A percentile compares a stretch with the other conserved stretches of the same genome.
These are phyloP conservation scores for Alternaria sp. DNA, from an alignment of 2,329 filamentous ascomycete species.

Conservation along the genomic window DNA sequence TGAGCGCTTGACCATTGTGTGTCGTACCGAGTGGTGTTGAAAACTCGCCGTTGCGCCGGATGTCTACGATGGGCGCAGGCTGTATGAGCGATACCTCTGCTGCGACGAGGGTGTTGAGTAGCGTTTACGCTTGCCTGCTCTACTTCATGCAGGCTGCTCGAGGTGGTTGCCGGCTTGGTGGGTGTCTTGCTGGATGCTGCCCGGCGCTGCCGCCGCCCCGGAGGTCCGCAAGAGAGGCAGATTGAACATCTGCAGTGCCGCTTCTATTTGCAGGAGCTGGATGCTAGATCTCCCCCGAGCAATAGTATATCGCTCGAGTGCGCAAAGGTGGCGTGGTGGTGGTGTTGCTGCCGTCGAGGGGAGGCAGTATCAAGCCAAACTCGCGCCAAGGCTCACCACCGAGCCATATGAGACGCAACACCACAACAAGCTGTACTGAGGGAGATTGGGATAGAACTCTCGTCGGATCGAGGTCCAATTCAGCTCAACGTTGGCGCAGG, in stretches of 20 bases:
- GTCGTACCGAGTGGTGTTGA: background rate
- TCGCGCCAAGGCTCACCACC: constrained; percentile 1
- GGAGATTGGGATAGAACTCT: background rate
- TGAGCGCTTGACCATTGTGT: background rate
- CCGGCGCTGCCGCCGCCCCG: background rate
- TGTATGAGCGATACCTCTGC: background rate
- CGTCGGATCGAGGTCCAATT: background rate
- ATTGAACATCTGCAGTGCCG: background rate
- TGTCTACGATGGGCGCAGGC: background rate
- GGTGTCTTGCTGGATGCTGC: background rate
- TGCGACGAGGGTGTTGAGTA: background rate
- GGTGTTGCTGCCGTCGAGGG: constrained; percentile 4
- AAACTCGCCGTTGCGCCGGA: background rate
- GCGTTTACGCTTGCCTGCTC: background rate
- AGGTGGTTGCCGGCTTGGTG: background rate
- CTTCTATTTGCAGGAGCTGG: background rate
- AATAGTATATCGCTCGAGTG: background rate
- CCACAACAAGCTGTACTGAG: background rate
- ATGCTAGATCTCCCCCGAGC: background rate
- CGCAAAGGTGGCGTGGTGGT: background rate
- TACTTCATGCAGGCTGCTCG: background rate
- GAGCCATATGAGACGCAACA: constrained; percentile 3
- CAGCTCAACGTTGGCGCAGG: background rate
- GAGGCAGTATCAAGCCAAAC: background rate
- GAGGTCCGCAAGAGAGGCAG: background rate